Percentiles rank a stretch among this genome's conserved stretches.
phyloP scores from a whole-genome alignment of 108 stramenopile species.

The Chaetoceros muelleri region DNA sequence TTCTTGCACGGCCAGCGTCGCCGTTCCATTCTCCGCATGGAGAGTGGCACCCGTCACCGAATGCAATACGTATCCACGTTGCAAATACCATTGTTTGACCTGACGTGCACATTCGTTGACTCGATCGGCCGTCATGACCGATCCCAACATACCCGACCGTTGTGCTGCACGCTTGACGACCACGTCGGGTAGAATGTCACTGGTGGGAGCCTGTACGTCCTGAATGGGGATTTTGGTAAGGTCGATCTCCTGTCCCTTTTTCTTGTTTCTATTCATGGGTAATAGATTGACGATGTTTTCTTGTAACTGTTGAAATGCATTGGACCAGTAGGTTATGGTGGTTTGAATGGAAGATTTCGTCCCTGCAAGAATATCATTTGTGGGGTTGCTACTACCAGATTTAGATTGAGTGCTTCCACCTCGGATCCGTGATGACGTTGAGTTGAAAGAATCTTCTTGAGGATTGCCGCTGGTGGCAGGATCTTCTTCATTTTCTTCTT shows the following conservation, averaged over 20 bases:
- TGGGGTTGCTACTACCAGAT: too few relatives aligned
- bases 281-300: constrained; percentile 3
- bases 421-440: not conserved
- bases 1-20: constrained; percentile 31
- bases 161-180: constrained; percentile 44
- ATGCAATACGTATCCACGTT: constrained; percentile 65
- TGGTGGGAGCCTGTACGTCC: constrained; percentile 30
- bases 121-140: constrained; percentile 38
- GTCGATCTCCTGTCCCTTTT: constrained; percentile 13
- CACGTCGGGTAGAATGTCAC: constrained; percentile 49
- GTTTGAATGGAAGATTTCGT: constrained; percentile 4
- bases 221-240: constrained; percentile 27
- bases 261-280: constrained; percentile 1
- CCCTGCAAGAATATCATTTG: constrained; percentile 3
- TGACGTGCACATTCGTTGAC: constrained; percentile 44
- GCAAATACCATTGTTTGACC: constrained; percentile 59
- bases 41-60: constrained; percentile 61
- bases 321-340: constrained; percentile 9
- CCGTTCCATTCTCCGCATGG: constrained; percentile 33
- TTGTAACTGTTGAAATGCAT: constrained; percentile 2
- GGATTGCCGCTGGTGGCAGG: too few relatives aligned
- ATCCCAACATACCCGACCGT: constrained; percentile 52
- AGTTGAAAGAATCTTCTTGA: too few relatives aligned
- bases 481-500: too few relatives aligned
- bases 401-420: not conserved